Evolutionary conservation across 352 stramenopile species (phyloP).

Genomic region (Pythium dissotocum): DNA sequence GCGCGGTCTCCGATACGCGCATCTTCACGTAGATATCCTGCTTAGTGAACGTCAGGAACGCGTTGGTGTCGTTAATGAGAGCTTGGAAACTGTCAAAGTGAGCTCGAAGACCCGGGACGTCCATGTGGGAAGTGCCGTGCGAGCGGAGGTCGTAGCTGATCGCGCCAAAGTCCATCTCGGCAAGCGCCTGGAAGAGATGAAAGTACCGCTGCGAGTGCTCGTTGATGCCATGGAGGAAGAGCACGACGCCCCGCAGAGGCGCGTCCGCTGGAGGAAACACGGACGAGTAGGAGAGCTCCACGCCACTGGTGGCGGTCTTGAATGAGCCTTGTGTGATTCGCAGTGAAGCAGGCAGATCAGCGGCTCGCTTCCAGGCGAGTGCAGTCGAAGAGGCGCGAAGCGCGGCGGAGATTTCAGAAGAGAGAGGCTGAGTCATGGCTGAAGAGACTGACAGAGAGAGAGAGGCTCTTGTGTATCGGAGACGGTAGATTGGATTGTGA

Average conservation of each 20-base stretch:
- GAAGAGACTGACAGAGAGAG: background rate
- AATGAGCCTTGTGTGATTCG: slow-evolving; percentile 4
- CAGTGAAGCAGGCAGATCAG: background rate
- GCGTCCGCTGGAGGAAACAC: background rate
- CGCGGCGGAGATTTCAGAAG: background rate
- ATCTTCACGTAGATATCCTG: slow-evolving; percentile 12
- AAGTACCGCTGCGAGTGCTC: slow-evolving; percentile 19
- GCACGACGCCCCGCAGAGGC: slow-evolving; percentile 30
- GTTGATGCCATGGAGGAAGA: slow-evolving; percentile 31
- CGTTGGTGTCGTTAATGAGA: slow-evolving; percentile 29
- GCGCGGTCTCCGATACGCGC: background rate
- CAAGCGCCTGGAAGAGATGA: slow-evolving; percentile 11
- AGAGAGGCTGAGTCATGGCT: background rate
- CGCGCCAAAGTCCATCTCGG: slow-evolving; percentile 12
- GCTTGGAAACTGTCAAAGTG: slow-evolving; percentile 20
- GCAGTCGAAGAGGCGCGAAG: slow-evolving; percentile 3
- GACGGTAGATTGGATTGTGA: background rate
- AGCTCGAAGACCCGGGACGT: slow-evolving; percentile 9
- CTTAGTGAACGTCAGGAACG: slow-evolving; percentile 28
- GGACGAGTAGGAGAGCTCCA: background rate
- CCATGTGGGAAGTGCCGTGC: slow-evolving; percentile 21
- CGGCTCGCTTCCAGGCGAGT: slow-evolving; percentile 14
- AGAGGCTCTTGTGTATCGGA: background rate
- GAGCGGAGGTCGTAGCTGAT: slow-evolving; percentile 21
- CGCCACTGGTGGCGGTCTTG: background rate